Evolutionary conservation across 306 rosid genomes (phyloP), one percentile per base, ranked within the genome.

Genomic region (Quercus engelmannii): DNA sequence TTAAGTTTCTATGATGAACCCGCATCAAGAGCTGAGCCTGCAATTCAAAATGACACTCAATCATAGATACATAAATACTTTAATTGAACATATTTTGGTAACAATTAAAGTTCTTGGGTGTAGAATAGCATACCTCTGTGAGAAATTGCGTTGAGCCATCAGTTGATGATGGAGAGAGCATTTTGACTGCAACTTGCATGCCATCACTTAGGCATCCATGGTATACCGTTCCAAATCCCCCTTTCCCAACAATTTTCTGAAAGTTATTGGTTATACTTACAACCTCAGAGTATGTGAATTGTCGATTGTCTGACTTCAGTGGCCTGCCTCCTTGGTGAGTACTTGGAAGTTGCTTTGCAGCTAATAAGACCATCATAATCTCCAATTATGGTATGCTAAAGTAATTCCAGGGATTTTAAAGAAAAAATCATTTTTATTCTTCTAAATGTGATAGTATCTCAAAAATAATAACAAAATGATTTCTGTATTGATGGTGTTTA

Each of bases 181-280:
- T 80, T 82, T 90, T 90, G 80, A 88, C 90, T 57, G 92, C 92
- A 25, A 86, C 91, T 84, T 87, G 88, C 46, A 87, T 82, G 25
- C 69, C 62, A 10, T 81, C 83, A 6, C 65, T 59, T 59, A 87
- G 23, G 67, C 31, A 67, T 63, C 92, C 96, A 51, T 57, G 85
- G 65, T 85, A 89, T 56, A 91, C 92, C 14, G 76, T 77, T 74
- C 92, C 95, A 72, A 74, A 85, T 52, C 89, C 92, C 69, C 95
- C 95, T 76, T 79, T 82, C 2, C 95, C 95, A 28, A 91, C 63
- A 71, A 84, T 38, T 61, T 59, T 78, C 69, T 79, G 31, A 46
- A 89, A 85, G 87, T 89, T 84, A 17, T 82, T 78, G 20, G 89
- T 86, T 25, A 89, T 84, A 10, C 18, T 70, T 59, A 73, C 25